Conservation (phyloP, 768 basidiomycete species). For the Suillus subluteus region DNA sequence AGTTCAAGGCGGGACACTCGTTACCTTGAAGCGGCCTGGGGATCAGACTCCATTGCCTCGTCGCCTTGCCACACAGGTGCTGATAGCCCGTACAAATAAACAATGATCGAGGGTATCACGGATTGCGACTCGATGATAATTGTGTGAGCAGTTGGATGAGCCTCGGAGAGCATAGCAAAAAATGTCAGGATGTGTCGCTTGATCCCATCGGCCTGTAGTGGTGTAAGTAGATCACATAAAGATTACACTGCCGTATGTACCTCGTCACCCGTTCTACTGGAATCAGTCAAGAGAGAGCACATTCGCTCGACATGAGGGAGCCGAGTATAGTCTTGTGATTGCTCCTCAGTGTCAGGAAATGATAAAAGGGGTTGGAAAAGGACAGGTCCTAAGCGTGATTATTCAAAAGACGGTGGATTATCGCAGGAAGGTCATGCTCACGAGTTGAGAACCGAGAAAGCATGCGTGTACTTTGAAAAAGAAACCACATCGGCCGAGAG, state of each 20-base stretch:
- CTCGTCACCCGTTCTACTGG: slow-evolving; percentile 41
- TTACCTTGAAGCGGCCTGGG: slow-evolving; percentile 34
- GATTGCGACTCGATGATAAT: slow-evolving; percentile 50
- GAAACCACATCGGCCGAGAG: slow-evolving; percentile 54
- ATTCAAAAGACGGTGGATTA: background rate
- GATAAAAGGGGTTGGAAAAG: slow-evolving; percentile 49
- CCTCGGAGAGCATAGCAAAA: slow-evolving; percentile 42
- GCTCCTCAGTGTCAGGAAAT: slow-evolving; percentile 32
- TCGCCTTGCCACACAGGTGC: slow-evolving; percentile 71
- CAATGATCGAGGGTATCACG: slow-evolving; percentile 67
- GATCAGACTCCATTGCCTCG: slow-evolving; percentile 41
- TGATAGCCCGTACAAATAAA: slow-evolving; percentile 54
- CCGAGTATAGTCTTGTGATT: slow-evolving; percentile 30
- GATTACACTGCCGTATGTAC: slow-evolving; percentile 34
- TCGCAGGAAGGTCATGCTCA: slow-evolving; percentile 35
- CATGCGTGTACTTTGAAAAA: slow-evolving; percentile 51
- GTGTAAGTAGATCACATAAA: slow-evolving; percentile 1
- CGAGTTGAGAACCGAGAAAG: slow-evolving; percentile 59
- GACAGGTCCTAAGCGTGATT: slow-evolving; percentile 40
- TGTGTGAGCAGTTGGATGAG: slow-evolving; percentile 41
- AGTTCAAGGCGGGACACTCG: background rate
- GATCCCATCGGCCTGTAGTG: slow-evolving; percentile 38
- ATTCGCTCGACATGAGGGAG: slow-evolving; percentile 51
- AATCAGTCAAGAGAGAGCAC: slow-evolving; percentile 53
- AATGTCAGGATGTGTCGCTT: slow-evolving; percentile 43